These are phyloP conservation scores for Eucalyptus regnans DNA, from an alignment of 345 rosid species.

Conservation along the genomic window DNA sequence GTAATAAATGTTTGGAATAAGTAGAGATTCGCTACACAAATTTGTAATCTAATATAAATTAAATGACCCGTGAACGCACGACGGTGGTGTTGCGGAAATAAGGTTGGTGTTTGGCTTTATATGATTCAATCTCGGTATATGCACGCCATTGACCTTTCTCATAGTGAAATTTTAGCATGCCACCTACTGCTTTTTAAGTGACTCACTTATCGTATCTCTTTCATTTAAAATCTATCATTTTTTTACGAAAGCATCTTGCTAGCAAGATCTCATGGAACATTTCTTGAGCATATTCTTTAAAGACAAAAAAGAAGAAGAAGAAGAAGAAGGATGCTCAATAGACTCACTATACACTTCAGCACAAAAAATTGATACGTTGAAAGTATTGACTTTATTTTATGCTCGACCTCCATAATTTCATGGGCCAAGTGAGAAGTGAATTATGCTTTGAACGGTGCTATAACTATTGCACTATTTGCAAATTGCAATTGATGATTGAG, in stretches of 20 bases:
- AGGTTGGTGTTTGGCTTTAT: neutral
- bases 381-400: neutral
- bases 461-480: neutral
- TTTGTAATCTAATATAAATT: neutral
- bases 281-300: neutral
- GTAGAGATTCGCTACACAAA: neutral
- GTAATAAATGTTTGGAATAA: neutral
- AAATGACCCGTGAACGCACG: neutral
- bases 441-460: neutral
- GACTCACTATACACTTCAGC: neutral
- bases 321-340: neutral
- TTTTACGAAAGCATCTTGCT: neutral
- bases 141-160: neutral
- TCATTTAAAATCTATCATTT: neutral
- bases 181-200: neutral
- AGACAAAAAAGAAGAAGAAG: fast-evolving
- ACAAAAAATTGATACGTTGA: neutral
- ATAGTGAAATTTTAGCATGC: neutral
- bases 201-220: neutral
- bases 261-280: neutral
- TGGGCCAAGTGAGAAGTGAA: neutral
- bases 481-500: neutral
- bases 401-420: neutral
- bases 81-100: neutral
- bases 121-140: neutral